Conservation (phyloP, 441 rosid genomes). For the Breynia disticha region DNA sequence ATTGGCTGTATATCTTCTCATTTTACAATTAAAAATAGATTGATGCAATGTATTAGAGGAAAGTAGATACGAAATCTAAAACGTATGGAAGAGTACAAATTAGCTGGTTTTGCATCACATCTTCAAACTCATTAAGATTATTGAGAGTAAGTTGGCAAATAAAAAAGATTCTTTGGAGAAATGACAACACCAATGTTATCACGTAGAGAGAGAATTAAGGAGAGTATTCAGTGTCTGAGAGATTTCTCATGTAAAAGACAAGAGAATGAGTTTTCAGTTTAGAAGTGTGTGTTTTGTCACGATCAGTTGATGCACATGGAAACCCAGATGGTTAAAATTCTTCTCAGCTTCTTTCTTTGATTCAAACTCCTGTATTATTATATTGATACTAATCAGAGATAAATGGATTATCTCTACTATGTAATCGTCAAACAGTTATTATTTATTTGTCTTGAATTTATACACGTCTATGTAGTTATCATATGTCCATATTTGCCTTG, state of each 20-base stretch:
- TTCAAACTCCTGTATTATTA: slow-evolving; percentile 5
- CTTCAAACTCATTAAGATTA: no score
- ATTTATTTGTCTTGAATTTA: slow-evolving; percentile 3
- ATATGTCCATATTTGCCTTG: slow-evolving; percentile 1
- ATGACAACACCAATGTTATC: background rate
- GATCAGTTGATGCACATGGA: slow-evolving; percentile 52
- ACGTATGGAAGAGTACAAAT: background rate
- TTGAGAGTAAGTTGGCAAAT: no score
- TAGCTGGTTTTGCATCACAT: background rate
- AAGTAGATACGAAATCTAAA: background rate
- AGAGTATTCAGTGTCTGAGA: slow-evolving; percentile 15
- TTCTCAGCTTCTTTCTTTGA: slow-evolving; percentile 21
- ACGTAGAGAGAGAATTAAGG: background rate
- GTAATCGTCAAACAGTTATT: slow-evolving; percentile 2
- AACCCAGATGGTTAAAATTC: slow-evolving; percentile 39
- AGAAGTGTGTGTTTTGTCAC: slow-evolving; percentile 27
- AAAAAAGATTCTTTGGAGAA: no score
- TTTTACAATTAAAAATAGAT: no score
- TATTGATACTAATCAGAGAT: background rate
- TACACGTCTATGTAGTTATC: slow-evolving; percentile 3
- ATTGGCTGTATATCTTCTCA: no score
- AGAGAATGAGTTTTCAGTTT: background rate
- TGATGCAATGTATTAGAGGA: no score
- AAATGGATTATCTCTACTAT: background rate
- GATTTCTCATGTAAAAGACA: slow-evolving; percentile 9